phyloP scores from a whole-genome alignment of 805 yeast species.

The Ogataea chonburiensis region DNA sequence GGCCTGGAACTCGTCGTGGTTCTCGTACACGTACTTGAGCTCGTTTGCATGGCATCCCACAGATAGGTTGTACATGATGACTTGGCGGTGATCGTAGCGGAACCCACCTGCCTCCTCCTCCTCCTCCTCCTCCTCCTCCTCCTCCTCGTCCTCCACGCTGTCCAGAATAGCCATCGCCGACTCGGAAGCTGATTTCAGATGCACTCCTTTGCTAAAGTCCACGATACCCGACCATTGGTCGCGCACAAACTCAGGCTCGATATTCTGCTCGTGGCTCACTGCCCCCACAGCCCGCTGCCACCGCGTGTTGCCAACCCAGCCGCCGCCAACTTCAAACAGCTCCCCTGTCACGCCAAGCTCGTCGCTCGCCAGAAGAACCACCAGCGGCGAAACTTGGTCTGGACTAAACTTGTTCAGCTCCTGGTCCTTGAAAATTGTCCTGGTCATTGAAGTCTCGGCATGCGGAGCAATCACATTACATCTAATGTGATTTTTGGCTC shows the following conservation, averaged over 20 bases:
- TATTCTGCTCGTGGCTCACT: constrained; percentile 52
- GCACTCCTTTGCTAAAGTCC: constrained; percentile 57
- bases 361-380: constrained; percentile 76
- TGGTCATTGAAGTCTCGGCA: constrained; percentile 97
- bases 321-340: constrained; percentile 91
- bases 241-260: constrained; percentile 67
- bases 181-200: constrained; percentile 67
- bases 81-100: constrained; percentile 63
- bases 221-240: constrained; percentile 65
- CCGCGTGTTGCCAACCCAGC: constrained; percentile 93
- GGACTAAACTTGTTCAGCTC: constrained; percentile 86
- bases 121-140: constrained; percentile 41
- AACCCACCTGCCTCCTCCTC: constrained; percentile 51
- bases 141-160: constrained; percentile 51
- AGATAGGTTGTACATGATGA: constrained; percentile 83
- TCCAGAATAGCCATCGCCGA: constrained; percentile 76
- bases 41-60: constrained; percentile 82
- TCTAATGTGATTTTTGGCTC: constrained; percentile 70
- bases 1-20: constrained; percentile 72
- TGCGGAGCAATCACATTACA: constrained; percentile 92
- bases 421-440: constrained; percentile 74
- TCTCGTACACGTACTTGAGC: constrained; percentile 77
- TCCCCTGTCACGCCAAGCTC: constrained; percentile 70
- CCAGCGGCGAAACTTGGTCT: constrained; percentile 85
- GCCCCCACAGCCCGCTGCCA: constrained; percentile 93